phyloP scores from a whole-genome alignment of 139 green algal species.

The Picochlorum sp. region DNA sequence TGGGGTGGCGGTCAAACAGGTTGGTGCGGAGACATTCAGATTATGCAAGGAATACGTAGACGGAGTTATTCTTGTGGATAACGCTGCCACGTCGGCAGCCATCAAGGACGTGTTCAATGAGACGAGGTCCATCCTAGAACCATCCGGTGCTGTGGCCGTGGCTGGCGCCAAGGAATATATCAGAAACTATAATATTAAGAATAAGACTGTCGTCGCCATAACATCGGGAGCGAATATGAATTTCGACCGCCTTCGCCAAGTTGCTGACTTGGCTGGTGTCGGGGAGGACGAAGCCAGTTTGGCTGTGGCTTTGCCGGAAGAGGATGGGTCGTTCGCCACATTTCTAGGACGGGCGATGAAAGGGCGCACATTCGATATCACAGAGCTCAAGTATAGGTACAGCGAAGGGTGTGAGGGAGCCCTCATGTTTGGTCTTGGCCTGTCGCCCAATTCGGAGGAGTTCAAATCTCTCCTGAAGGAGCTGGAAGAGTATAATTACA shows the following conservation, averaged over 20 bases:
- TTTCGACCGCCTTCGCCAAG: conserved; percentile 90
- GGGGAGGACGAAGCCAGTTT: conserved; percentile 81
- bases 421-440: conserved; percentile 60
- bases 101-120: conserved; percentile 93
- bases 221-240: conserved; percentile 85
- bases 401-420: conserved; percentile 31
- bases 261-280: conserved; percentile 87
- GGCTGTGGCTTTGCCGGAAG: conserved; percentile 76
- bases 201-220: conserved; percentile 50
- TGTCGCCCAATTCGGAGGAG: conserved; percentile 29
- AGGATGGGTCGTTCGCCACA: conserved; percentile 49
- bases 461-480: conserved; percentile 46
- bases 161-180: conserved; percentile 71
- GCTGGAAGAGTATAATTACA: conserved; percentile 46
- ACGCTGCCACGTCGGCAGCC: conserved; percentile 68
- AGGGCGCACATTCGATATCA: conserved; percentile 33
- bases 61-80: conserved; percentile 85
- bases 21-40: conserved; percentile 87
- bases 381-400: conserved; percentile 31
- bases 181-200: background rate
- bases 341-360: conserved; percentile 46
- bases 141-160: conserved; percentile 82
- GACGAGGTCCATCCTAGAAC: conserved; percentile 81
- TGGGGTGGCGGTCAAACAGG: conserved; percentile 29
- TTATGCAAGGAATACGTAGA: conserved; percentile 81